Percentiles rank a stretch among this genome's conserved stretches.
These are phyloP conservation scores for Hibiscus syriacus DNA, from an alignment of 345 rosid species.

Conservation along the genomic window DNA sequence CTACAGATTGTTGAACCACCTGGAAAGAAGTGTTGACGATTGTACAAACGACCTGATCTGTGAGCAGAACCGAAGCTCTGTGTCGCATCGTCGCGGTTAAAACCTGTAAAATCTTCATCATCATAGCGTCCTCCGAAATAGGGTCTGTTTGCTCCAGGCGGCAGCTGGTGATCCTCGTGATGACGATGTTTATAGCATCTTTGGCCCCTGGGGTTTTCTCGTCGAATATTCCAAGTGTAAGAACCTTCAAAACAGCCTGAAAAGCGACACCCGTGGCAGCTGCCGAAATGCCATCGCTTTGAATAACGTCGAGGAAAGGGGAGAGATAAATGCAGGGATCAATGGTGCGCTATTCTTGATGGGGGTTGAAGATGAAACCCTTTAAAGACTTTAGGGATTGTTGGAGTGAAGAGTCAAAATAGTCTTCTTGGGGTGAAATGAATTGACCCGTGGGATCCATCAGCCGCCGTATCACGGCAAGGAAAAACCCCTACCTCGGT, in stretches of 20 bases:
- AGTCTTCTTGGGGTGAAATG: conserved; percentile 47
- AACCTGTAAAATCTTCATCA: conserved; percentile 84
- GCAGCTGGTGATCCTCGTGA: conserved; percentile 61
- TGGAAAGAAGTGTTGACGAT: conserved; percentile 86
- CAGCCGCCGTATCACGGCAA: conserved; percentile 73
- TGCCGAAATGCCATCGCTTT: conserved; percentile 72
- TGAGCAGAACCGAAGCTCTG: conserved; percentile 44
- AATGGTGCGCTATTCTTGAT: conserved; percentile 67
- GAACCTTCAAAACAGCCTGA: conserved; percentile 56
- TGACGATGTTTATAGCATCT: conserved; percentile 52
- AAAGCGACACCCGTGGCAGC: conserved; percentile 64
- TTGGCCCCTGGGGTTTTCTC: conserved; percentile 72
- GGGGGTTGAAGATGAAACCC: conserved; percentile 80
- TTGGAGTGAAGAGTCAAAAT: conserved; percentile 37
- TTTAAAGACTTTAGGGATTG: conserved; percentile 75
- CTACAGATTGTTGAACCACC: conserved; percentile 66
- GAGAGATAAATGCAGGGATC: conserved; percentile 77
- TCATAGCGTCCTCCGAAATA: conserved; percentile 56
- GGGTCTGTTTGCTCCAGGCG: conserved; percentile 71
- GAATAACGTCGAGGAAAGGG: conserved; percentile 77
- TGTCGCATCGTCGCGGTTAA: conserved; percentile 55
- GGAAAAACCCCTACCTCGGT: conserved; percentile 84
- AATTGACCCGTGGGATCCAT: conserved; percentile 23
- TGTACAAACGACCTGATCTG: conserved; percentile 69
- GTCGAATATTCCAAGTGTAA: conserved; percentile 56